Percentiles rank a stretch among this genome's conserved stretches.
Evolutionary conservation across 352 stramenopile genomes (phyloP).

Genomic region (Globisporangium recalcitrans): DNA sequence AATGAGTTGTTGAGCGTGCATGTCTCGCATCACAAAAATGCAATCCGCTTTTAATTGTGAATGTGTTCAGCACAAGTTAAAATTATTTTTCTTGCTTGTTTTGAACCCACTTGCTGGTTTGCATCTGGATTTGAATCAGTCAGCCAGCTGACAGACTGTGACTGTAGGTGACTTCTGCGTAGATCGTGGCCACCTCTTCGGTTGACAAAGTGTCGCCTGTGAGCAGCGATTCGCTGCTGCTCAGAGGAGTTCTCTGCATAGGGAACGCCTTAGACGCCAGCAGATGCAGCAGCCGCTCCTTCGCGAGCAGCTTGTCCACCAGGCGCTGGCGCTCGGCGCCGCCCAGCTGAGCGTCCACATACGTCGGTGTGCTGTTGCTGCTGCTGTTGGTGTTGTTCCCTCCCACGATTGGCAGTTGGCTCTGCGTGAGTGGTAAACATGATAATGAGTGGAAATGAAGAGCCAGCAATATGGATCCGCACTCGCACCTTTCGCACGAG

Average conservation of each 20-base stretch:
- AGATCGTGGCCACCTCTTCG: conserved; percentile 43
- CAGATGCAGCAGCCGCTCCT: conserved; percentile 76
- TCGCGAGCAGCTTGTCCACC: conserved; percentile 76
- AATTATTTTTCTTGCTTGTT: no score
- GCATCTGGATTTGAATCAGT: no score
- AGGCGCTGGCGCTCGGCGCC: conserved; percentile 58
- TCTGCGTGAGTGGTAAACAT: conserved; percentile 24
- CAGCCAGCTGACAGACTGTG: no score
- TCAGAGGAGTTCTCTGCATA: conserved; percentile 15
- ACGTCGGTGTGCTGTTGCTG: conserved; percentile 6
- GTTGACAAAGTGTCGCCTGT: conserved; percentile 37
- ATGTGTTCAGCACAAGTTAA: no score
- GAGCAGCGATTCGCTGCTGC: conserved; percentile 38
- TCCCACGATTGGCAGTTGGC: conserved; percentile 20
- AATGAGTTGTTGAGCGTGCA: no score
- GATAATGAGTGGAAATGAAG: no score
- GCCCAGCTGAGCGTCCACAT: conserved; percentile 9
- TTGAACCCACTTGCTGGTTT: no score
- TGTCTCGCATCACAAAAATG: no score
- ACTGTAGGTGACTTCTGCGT: no score
- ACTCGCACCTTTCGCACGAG: conserved; percentile 6
- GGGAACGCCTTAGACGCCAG: conserved; percentile 76
- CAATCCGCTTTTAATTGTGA: no score
- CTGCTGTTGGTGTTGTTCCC: conserved; percentile 12
- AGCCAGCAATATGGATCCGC: neutral